Evolutionary conservation across 805 yeast species (phyloP), one percentile per base, ranked within the genome.

Genomic region (Yarrowia alimentaria): DNA sequence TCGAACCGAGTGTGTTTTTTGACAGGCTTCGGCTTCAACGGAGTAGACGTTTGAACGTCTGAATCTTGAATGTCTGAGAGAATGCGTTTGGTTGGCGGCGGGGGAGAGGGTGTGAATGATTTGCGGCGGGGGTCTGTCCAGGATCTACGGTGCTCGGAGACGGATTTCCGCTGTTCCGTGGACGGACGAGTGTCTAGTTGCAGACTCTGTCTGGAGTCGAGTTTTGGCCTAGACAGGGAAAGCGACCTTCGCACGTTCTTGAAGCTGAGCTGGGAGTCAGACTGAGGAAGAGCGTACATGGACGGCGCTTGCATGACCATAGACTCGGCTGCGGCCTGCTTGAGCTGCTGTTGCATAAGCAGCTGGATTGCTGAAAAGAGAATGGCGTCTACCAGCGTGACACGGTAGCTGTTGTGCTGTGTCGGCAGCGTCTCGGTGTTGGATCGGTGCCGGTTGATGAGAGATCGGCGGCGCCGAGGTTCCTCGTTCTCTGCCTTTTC

Each of bases 261-360:
- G 30, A 37, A 37, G 4, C 30, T 24, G 22, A 37, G 43, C 43
- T 37, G 43, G 3, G 43, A 37, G 43, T 37, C 43, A 1, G 30
- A 24, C 43, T 37, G 43, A 11, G 43, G 43, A 21, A 37, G 16
- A 3, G 43, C 13, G 22, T 37, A 37, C 22, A 37, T 56, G 30
- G 56, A 21, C 25, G 54, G 34, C 8, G 57, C 40, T n/a, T 57
- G 56, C 52, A 58, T 53, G n/a, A 57, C 51, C 53, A 57, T 40
- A 52, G 56, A 53, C 48, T 57, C 53, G 25, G 61, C 58, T 0
- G 43, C 43, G 8, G 47, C 47, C 33, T 40, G 47, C 33, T 26
- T 32, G 6, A 40, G 37, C 22, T 30, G 50, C 35, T 43, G 37
- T 21, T 43, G 50, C 50, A 43, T 43, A 18, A 43, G 30, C 37